Evolutionary conservation across 176 grass and related monocot genomes (phyloP).

Genomic region (Elymus sibiricus): DNA sequence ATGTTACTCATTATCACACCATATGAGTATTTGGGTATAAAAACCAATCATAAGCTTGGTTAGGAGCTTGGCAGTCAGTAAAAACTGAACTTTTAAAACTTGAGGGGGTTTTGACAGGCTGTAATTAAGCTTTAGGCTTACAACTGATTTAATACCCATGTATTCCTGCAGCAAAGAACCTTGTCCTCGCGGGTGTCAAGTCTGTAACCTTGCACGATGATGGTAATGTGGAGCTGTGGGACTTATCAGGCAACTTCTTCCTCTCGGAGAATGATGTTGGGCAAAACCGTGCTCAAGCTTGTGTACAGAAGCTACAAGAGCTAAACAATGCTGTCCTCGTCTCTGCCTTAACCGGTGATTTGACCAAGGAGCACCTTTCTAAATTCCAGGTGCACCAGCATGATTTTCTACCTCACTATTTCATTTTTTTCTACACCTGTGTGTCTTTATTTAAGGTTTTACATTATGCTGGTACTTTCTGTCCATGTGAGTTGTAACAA

Average conservation of each 20-base stretch:
- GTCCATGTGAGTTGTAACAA: not conserved
- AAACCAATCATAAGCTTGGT: not conserved
- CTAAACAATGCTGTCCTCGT: slow-evolving; percentile 80
- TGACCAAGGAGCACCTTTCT: slow-evolving; percentile 67
- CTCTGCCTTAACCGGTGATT: slow-evolving; percentile 45
- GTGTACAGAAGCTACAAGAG: slow-evolving; percentile 68
- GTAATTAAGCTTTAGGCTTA: not conserved
- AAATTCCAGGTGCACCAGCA: slow-evolving; percentile 53
- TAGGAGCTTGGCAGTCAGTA: not conserved
- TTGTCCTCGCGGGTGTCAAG: slow-evolving; percentile 78
- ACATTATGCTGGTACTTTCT: not conserved
- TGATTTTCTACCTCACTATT: not conserved
- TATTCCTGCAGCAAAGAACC: slow-evolving; percentile 75
- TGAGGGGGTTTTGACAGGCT: not conserved
- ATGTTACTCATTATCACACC: not conserved
- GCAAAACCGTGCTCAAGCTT: slow-evolving; percentile 58
- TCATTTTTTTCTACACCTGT: not conserved
- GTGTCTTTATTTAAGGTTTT: not conserved
- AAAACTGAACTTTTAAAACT: not conserved
- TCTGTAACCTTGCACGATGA: slow-evolving; percentile 79
- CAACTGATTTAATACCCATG: not conserved
- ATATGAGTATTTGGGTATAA: not conserved
- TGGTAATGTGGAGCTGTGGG: slow-evolving; percentile 69
- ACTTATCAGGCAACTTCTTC: slow-evolving; percentile 84
- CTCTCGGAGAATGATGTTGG: slow-evolving; percentile 76